phyloP scores from a whole-genome alignment of 495 filamentous ascomycete genomes.

The Talaromyces trachyspermus region DNA sequence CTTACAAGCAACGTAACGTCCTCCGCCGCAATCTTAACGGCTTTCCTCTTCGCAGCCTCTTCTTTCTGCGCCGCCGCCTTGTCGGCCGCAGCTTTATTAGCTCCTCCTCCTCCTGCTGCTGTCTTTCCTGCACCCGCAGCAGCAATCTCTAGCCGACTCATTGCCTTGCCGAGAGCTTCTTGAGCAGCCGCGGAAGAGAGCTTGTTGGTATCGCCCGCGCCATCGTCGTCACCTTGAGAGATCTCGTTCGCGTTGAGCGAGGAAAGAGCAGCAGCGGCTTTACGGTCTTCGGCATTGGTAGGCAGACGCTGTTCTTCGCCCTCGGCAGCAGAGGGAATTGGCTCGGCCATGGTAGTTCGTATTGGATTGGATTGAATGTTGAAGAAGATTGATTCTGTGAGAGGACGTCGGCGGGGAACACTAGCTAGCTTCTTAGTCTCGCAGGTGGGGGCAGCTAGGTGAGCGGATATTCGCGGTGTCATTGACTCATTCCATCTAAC shows the following conservation, averaged over 20 bases:
- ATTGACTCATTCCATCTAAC: too few relatives aligned
- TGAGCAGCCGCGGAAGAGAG: conserved; percentile 53
- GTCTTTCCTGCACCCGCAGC: conserved; percentile 23
- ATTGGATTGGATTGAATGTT: neutral
- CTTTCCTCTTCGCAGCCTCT: conserved; percentile 39
- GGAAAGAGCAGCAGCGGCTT: conserved; percentile 78
- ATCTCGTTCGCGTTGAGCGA: conserved; percentile 63
- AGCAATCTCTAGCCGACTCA: conserved; percentile 56
- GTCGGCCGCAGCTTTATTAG: conserved; percentile 20
- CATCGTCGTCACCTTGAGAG: conserved; percentile 14
- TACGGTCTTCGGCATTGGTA: conserved; percentile 76
- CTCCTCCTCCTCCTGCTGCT: conserved; percentile 16
- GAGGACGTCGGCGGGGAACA: too few relatives aligned
- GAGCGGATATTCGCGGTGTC: too few relatives aligned
- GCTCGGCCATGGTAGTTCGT: conserved; percentile 39
- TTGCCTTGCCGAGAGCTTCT: conserved; percentile 78
- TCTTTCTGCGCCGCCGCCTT: conserved; percentile 37
- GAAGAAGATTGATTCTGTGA: too few relatives aligned
- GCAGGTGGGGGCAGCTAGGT: too few relatives aligned
- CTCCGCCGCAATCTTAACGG: conserved; percentile 56
- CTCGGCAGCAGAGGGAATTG: conserved; percentile 67
- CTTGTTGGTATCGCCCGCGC: conserved; percentile 35
- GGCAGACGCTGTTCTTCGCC: conserved; percentile 51
- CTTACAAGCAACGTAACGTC: conserved; percentile 62
- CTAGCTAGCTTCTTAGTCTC: too few relatives aligned